Evolutionary conservation across 306 rosid genomes (phyloP).

Genomic region (Quercus wislizeni): DNA sequence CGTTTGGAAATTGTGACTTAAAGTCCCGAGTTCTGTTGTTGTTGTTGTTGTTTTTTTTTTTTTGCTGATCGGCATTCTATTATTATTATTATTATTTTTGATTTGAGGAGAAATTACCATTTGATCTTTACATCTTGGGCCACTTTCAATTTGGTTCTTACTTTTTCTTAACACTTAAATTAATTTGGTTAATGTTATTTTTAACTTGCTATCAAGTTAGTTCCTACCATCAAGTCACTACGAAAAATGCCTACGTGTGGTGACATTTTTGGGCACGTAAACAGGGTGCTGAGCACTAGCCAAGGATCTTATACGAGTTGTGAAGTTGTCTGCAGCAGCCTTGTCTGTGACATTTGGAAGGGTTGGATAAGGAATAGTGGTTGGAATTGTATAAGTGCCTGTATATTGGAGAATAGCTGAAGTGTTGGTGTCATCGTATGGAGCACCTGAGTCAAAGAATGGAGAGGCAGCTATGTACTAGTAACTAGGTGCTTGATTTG

Average conservation of each 20-base stretch:
- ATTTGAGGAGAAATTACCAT: too few relatives aligned
- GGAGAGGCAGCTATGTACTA: conserved; percentile 36
- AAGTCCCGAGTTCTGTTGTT: too few relatives aligned
- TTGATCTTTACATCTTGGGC: too few relatives aligned
- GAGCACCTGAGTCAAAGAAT: conserved; percentile 4
- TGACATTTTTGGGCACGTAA: conserved; percentile 22
- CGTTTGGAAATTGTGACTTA: too few relatives aligned
- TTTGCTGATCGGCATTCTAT: too few relatives aligned
- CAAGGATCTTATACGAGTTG: conserved; percentile 17
- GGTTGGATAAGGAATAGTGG: conserved; percentile 13
- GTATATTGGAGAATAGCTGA: conserved; percentile 29
- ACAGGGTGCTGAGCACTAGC: conserved; percentile 26
- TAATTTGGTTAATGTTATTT: too few relatives aligned
- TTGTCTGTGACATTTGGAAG: conserved; percentile 16
- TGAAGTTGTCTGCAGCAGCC: conserved; percentile 20
- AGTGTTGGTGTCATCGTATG: conserved; percentile 2
- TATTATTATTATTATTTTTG: too few relatives aligned
- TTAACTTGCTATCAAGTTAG: too few relatives aligned
- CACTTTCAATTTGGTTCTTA: too few relatives aligned
- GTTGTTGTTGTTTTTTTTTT: too few relatives aligned
- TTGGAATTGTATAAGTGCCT: conserved; percentile 15
- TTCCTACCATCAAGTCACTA: too few relatives aligned
- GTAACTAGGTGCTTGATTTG: conserved; percentile 17
- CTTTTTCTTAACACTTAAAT: too few relatives aligned
- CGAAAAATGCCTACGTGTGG: not conserved